phyloP scores from a whole-genome alignment of 371 early-diverging fungal species.

The Mortierella sp. region DNA sequence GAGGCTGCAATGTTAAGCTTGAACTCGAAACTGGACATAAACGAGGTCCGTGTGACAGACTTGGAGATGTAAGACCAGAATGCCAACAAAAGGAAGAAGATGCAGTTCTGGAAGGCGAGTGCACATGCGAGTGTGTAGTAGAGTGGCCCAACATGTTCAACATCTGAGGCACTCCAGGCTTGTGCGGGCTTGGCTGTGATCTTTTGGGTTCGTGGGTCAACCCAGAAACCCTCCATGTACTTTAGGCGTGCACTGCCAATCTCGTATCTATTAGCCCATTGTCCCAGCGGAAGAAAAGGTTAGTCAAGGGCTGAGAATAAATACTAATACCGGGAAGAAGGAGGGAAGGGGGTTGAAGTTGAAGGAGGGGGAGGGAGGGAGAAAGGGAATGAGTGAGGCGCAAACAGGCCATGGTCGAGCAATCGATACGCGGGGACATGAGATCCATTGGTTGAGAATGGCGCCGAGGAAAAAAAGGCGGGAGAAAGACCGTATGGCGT shows the following conservation, averaged over 20 bases:
- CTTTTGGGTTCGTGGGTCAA: slow-evolving; percentile 25
- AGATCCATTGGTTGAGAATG: neutral
- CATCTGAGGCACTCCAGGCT: slow-evolving; percentile 16
- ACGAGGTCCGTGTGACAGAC: slow-evolving; percentile 30
- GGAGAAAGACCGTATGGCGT: no score
- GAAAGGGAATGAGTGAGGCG: neutral
- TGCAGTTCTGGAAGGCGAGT: slow-evolving; percentile 30
- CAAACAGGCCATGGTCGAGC: neutral
- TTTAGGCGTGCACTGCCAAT: slow-evolving; percentile 40
- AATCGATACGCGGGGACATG: neutral
- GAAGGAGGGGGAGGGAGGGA: no score
- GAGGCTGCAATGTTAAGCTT: slow-evolving; percentile 28
- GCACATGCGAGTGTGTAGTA: slow-evolving; percentile 40
- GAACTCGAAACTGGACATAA: slow-evolving; percentile 44
- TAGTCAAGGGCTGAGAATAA: neutral
- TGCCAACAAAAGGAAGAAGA: slow-evolving; percentile 32
- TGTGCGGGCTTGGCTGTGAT: slow-evolving; percentile 34
- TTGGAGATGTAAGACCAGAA: slow-evolving; percentile 45
- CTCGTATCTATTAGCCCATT: slow-evolving; percentile 24
- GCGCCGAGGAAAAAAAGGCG: neutral
- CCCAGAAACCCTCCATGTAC: slow-evolving; percentile 45
- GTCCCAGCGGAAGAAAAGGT: neutral
- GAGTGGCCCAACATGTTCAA: slow-evolving; percentile 36
- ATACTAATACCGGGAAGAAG: neutral
- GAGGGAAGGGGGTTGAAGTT: neutral